Base-by-base conservation (phyloP, 192 early-diverging fungal species). In the Gryganskiella cystojenkinii region DNA sequence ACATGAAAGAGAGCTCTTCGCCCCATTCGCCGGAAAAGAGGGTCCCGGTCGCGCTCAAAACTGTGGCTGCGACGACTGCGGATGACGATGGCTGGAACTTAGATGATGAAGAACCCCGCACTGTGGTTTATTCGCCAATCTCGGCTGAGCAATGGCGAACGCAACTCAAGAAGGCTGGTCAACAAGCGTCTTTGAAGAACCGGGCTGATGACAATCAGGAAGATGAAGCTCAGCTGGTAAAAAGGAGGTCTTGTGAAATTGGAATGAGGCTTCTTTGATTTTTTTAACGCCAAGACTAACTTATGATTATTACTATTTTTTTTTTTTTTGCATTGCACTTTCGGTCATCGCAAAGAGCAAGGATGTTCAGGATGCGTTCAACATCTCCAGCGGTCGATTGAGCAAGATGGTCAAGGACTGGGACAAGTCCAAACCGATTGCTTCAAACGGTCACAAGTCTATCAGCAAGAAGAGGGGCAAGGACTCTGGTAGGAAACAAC, bases 321-420 rank as follows among this genome's bases (percentile, higher is more conserved):
- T 34, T 6, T 17, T 45, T 24, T 20, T 34, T 11, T 24, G 3
- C 15, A 1, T 1, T 45, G 44, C 11, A 3, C 44, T 45, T 17
- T 45, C 19, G 19, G 11, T 45, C 14, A 45, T 19, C 14, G 19
- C 13, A 51, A 37, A 88, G 87, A 71, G 79, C 37, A 86, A 83
- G 34, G 74, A 84, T 60, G 82, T 84, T 8, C 82, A 88, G 37
- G 79, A 83, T 61, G 84, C 81, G 58, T 88, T 81, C 51, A 85
- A 84, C 31, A 79, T 88, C 13, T 81, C 85, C 15, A 74, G 80
- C 19, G 87, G 74, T 8, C 76, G 82, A 28, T 31, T 85, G 5
- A 66, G 51, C 37, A 86, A 85, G 45, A 68, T 89, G 53, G 55
- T 86, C 35, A 83, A 83, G 54, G 80, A 84, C 56, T 81, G 81